Percentiles rank a stretch among this genome's conserved stretches.
Evolutionary conservation across 2,329 filamentous ascomycete genomes (phyloP).

Genomic region (Aspergillus brasiliensis): DNA sequence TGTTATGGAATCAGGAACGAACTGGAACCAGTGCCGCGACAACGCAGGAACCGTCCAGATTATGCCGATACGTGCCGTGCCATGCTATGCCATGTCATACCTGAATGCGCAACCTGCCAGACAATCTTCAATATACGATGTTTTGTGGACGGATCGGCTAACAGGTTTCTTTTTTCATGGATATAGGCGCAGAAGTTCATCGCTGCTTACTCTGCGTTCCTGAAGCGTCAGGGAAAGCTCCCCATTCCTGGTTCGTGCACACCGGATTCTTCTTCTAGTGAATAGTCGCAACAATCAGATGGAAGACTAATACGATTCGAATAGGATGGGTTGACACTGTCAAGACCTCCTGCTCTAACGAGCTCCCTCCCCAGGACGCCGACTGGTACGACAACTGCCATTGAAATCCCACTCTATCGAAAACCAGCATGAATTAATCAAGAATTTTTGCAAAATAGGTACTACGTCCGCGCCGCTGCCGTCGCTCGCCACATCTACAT

Average conservation of each 20-base stretch:
- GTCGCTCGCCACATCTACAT: conserved; percentile 99
- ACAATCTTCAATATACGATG: not conserved
- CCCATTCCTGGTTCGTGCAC: conserved; percentile 65
- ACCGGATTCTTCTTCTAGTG: not conserved
- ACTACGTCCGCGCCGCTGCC: conserved; percentile 83
- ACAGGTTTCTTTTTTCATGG: conserved; percentile 16
- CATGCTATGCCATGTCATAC: not conserved
- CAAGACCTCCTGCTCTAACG: conserved; percentile 95
- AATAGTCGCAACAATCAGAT: not conserved
- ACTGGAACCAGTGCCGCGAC: too few species aligned
- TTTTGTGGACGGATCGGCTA: conserved; percentile 15
- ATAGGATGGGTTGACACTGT: conserved; percentile 98
- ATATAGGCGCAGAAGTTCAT: conserved; percentile 68
- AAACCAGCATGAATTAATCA: conserved; percentile 2
- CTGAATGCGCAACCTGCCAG: not conserved
- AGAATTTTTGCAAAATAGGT: conserved; percentile 47
- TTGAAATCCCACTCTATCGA: conserved; percentile 19
- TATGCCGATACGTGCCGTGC: conserved; percentile 3
- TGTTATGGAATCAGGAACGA: too few species aligned
- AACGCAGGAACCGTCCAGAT: not conserved
- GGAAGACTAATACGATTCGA: not conserved
- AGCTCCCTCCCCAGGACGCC: conserved; percentile 95
- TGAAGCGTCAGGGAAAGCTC: conserved; percentile 72
- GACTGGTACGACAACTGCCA: conserved; percentile 77
- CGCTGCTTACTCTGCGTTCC: conserved; percentile 66